Conservation (phyloP, 805 yeast genomes). For the Teunomyces aglyptinius region DNA sequence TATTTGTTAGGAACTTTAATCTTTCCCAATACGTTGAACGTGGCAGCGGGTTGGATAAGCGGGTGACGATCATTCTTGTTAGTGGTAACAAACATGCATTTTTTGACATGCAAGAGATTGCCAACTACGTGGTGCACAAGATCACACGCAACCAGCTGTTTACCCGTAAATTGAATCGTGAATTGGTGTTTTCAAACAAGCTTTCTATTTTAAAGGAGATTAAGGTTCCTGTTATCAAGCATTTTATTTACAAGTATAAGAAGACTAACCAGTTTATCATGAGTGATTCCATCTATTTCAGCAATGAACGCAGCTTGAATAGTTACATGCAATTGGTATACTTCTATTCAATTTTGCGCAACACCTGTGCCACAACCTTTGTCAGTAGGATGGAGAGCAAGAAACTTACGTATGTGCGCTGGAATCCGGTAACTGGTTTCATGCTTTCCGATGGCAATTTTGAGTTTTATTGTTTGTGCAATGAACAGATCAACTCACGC, state of each 20-base stretch:
- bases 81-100: slow-evolving; percentile 78
- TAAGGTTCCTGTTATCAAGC: slow-evolving; percentile 50
- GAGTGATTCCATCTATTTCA: slow-evolving; percentile 29
- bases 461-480: slow-evolving; percentile 39
- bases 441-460: slow-evolving; percentile 32
- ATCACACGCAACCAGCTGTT: slow-evolving; percentile 22
- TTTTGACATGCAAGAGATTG: slow-evolving; percentile 65
- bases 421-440: slow-evolving; percentile 31
- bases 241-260: slow-evolving; percentile 78
- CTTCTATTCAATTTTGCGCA: slow-evolving; percentile 29
- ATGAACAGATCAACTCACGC: slow-evolving; percentile 52
- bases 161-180: slow-evolving; percentile 20
- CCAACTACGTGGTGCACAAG: slow-evolving; percentile 46
- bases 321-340: slow-evolving; percentile 37
- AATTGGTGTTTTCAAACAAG: slow-evolving; percentile 17
- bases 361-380: slow-evolving; percentile 22
- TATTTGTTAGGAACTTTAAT: slow-evolving; percentile 55
- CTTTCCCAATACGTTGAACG: slow-evolving; percentile 16
- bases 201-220: slow-evolving; percentile 22
- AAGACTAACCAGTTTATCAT: slow-evolving; percentile 63
- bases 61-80: slow-evolving; percentile 45
- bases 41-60: slow-evolving; percentile 14
- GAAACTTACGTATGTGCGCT: slow-evolving; percentile 40
- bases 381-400: slow-evolving; percentile 20
- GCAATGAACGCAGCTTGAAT: slow-evolving; percentile 18